Conservation (phyloP, 116 monocot species). For the Phalaenopsis hybrid region DNA sequence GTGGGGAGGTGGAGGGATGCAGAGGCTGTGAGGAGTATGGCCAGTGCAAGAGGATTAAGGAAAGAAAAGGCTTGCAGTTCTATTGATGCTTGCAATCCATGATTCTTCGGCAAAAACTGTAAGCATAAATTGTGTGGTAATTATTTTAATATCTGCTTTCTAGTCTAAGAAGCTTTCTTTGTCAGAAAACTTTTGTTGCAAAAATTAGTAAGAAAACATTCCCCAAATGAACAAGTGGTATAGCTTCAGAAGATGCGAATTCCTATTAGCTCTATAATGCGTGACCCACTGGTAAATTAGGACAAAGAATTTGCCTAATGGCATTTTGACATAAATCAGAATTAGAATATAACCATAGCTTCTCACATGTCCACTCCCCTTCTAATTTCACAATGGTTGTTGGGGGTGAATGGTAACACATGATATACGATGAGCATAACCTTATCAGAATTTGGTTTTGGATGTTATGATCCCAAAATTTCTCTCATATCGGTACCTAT, state of each 20-base stretch:
- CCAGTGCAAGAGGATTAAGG: conserved; percentile 39
- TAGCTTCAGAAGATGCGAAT: background rate
- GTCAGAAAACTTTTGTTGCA: background rate
- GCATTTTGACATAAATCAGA: background rate
- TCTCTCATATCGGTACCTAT: too few species aligned
- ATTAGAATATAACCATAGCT: too few species aligned
- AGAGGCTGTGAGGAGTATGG: conserved; percentile 36
- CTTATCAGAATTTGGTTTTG: too few species aligned
- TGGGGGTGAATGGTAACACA: too few species aligned
- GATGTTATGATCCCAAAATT: too few species aligned
- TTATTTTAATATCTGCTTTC: background rate
- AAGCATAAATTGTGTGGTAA: background rate
- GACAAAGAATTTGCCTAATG: background rate
- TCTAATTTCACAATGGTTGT: too few species aligned
- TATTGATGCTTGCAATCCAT: conserved; percentile 20
- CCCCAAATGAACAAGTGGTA: background rate
- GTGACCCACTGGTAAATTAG: background rate
- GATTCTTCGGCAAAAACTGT: background rate
- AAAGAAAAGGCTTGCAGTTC: conserved; percentile 56
- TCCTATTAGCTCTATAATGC: background rate
- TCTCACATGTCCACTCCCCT: too few species aligned
- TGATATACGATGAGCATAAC: too few species aligned
- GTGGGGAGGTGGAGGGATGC: conserved; percentile 70
- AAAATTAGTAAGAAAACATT: background rate
- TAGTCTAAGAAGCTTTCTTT: background rate